Evolutionary conservation across 2,329 filamentous ascomycete genomes (phyloP).

Genomic region (Neofusicoccum umdonicola): DNA sequence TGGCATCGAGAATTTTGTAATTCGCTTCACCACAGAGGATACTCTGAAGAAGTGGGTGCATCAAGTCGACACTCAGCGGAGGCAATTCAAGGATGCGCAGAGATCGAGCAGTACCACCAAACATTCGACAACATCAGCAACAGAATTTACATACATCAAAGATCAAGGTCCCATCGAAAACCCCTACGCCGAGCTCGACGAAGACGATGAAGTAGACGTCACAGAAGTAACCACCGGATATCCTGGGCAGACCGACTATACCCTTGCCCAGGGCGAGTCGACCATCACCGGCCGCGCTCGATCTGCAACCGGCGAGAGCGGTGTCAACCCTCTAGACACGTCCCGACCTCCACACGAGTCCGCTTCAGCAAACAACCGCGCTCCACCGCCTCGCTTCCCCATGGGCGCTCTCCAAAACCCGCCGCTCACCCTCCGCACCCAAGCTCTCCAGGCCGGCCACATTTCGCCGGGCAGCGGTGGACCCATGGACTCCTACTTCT

Average conservation of each 20-base stretch:
- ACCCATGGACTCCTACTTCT: constrained; percentile 90
- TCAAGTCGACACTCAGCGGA: constrained; percentile 73
- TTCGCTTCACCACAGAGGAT: constrained; percentile 89
- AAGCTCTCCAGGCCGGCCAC: constrained; percentile 47
- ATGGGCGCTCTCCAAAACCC: constrained; percentile 49
- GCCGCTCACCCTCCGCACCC: constrained; percentile 67
- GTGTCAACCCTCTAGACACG: constrained; percentile 33
- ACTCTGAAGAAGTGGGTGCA: constrained; percentile 88
- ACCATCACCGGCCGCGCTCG: constrained; percentile 72
- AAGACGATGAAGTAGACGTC: constrained; percentile 53
- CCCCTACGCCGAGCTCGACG: constrained; percentile 68
- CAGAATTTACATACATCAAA: constrained; percentile 79
- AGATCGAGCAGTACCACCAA: constrained; percentile 42
- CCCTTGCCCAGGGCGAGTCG: constrained; percentile 66
- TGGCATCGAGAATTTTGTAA: constrained; percentile 92
- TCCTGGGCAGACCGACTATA: constrained; percentile 47
- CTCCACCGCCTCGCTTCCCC: constrained; percentile 71
- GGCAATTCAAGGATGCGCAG: constrained; percentile 49
- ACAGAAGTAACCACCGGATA: constrained; percentile 19
- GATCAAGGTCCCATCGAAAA: constrained; percentile 68
- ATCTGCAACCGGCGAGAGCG: constrained; percentile 72
- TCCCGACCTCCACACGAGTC: constrained; percentile 28
- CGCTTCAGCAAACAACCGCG: constrained; percentile 43
- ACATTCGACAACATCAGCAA: constrained; percentile 57
- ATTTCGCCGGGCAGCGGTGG: constrained; percentile 57